Evolutionary conservation across 441 rosid genomes (phyloP), one percentile per base, ranked within the genome.

Genomic region (Mallotus japonicus): DNA sequence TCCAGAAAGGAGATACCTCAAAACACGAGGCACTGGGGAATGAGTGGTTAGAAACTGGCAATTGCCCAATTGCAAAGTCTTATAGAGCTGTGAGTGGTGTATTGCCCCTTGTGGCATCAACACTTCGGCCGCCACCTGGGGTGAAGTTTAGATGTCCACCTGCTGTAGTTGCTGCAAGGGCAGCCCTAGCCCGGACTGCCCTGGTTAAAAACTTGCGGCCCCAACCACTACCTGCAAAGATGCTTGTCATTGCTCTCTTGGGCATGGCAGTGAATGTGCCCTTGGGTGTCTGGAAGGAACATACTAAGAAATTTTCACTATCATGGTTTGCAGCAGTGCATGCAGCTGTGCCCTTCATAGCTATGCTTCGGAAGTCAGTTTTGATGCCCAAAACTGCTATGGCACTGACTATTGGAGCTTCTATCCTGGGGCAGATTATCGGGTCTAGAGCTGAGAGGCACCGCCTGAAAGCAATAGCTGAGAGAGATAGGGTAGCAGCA

Each of bases 231-330:
- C 96, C 96, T 44, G 86, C 87, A 49, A 92, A 92, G 82, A 81
- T 90, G 88, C 85, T 92, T 56, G 89, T 76, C 11, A 92, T 92
- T 40, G 95, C 91, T 58, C 83, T 88, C 57, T 61, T 90, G 83
- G 96, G 98, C 67, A 90, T 92, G 96, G 96, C 93, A 8, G 88
- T 77, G 6, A 90, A 92, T 54, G 85, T 90, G 3, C 97, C 97
- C 17, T 77, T 90, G 49, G 96, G 97, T 53, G 79, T 83, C 37
- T 92, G 95, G 96, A 88, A 71, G 84, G 97, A 92, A 79, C 97
- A 92, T 80, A 89, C 96, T 3, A 24, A 57, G 75, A 92, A 90
- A 79, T 92, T 92, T 72, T 92, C 96, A n/a, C 70, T 84, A 24
- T 75, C 92, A 6, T 92, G 96, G 97, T 89, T 92, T 87, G 83